phyloP scores from a whole-genome alignment of 1,139 yeast species.

The Saccharomyces uvarum region DNA sequence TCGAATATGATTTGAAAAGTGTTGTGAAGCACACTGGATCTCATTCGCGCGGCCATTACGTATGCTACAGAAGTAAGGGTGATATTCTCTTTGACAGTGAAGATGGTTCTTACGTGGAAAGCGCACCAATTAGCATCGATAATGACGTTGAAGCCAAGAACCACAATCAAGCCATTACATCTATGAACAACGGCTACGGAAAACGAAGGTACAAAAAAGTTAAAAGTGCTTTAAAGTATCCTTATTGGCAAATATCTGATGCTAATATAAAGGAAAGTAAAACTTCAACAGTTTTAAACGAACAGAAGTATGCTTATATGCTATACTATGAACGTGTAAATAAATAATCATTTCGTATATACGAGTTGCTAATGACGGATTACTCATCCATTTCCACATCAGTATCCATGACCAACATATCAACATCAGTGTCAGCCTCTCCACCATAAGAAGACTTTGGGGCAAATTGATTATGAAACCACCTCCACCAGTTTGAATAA shows the following conservation, averaged over 20 bases:
- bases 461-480: slow-evolving; percentile 14
- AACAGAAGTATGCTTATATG: slow-evolving; percentile 72
- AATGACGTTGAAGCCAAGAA: slow-evolving; percentile 3
- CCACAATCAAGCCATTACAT: not conserved
- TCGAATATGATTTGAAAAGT: slow-evolving; percentile 56
- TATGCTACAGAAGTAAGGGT: slow-evolving; percentile 68
- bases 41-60: slow-evolving; percentile 86
- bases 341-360: slow-evolving; percentile 1
- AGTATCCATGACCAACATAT: slow-evolving; percentile 10
- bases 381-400: slow-evolving; percentile 14
- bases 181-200: not conserved
- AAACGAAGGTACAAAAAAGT: slow-evolving; percentile 21
- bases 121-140: slow-evolving; percentile 27
- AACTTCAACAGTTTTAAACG: slow-evolving; percentile 53
- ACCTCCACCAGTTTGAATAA: slow-evolving; percentile 21
- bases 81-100: slow-evolving; percentile 42
- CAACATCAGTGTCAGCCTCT: slow-evolving; percentile 17
- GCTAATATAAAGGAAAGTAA: slow-evolving; percentile 57
- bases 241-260: slow-evolving; percentile 87
- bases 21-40: slow-evolving; percentile 81
- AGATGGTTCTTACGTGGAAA: slow-evolving; percentile 41
- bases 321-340: slow-evolving; percentile 54
- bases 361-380: not conserved
- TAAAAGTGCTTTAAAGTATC: slow-evolving; percentile 47
- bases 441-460: slow-evolving; percentile 2